These are phyloP conservation scores for Metschnikowia hibisci DNA, from an alignment of 805 yeast genomes.

Conservation along the genomic window DNA sequence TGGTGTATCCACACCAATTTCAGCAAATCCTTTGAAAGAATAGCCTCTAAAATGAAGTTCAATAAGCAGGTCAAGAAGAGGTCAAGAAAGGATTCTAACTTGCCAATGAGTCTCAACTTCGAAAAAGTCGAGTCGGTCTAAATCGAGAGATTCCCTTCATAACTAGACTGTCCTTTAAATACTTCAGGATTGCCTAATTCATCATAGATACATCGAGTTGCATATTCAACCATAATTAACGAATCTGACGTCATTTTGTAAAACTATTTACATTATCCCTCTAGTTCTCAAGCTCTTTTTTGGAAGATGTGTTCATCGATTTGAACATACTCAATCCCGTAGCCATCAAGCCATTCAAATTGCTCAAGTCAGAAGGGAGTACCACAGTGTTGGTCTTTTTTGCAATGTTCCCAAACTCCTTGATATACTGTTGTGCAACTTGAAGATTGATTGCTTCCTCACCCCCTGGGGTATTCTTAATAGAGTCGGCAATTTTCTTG, in stretches of 20 bases:
- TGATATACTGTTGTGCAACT: constrained; percentile 80
- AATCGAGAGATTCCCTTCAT: not conserved
- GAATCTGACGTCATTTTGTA: constrained; percentile 1
- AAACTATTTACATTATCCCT: constrained; percentile 5
- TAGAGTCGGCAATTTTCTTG: constrained; percentile 60
- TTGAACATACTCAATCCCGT: constrained; percentile 72
- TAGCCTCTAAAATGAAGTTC: constrained; percentile 12
- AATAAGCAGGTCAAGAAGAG: constrained; percentile 28
- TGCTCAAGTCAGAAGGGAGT: constrained; percentile 72
- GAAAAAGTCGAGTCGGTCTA: constrained; percentile 15
- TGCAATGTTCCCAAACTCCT: constrained; percentile 76
- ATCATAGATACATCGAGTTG: constrained; percentile 3
- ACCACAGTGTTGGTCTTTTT: constrained; percentile 77
- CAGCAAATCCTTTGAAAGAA: constrained; percentile 20
- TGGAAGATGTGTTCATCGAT: constrained; percentile 32
- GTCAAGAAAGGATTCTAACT: constrained; percentile 53
- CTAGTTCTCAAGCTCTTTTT: not conserved
- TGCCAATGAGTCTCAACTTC: constrained; percentile 39
- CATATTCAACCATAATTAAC: not conserved
- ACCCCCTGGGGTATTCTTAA: constrained; percentile 65
- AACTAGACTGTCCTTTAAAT: not conserved
- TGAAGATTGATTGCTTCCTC: constrained; percentile 71
- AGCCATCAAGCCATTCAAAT: constrained; percentile 69
- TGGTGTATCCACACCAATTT: constrained; percentile 31
- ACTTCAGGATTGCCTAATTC: not conserved